These are phyloP conservation scores for Ormosia emarginata DNA, from an alignment of 306 rosid genomes.

Conservation along the genomic window DNA sequence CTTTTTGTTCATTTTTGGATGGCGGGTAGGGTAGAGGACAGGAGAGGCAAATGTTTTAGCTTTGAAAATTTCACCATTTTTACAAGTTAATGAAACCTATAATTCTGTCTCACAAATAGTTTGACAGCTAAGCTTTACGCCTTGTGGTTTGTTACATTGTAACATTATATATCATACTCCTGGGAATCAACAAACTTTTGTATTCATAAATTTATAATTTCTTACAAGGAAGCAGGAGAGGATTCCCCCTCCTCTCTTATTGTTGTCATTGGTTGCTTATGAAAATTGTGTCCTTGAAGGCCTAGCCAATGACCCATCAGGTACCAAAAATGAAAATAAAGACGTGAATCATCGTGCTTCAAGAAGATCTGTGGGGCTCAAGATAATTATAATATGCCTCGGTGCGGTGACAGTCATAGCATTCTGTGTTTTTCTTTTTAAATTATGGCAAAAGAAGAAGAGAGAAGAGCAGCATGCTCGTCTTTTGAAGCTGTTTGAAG, in stretches of 20 bases:
- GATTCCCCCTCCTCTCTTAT: neutral
- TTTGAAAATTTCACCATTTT: neutral
- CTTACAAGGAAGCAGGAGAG: neutral
- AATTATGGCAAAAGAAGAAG: constrained; percentile 83
- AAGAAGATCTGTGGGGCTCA: constrained; percentile 45
- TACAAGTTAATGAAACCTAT: neutral
- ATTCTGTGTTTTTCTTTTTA: constrained; percentile 53
- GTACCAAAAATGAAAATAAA: constrained; percentile 36
- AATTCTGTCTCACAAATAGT: neutral
- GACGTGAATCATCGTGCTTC: constrained; percentile 24
- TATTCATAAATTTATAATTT: neutral
- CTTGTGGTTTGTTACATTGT: neutral
- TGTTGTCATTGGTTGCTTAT: constrained; percentile 1
- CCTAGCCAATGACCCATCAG: constrained; percentile 47
- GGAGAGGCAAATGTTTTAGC: neutral
- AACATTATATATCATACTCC: neutral
- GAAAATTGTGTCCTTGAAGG: constrained; percentile 29
- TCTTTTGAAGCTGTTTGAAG: constrained; percentile 85
- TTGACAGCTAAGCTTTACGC: neutral
- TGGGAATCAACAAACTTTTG: neutral
- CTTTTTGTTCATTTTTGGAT: neutral
- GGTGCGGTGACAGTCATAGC: constrained; percentile 44
- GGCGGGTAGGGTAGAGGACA: neutral
- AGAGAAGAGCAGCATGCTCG: constrained; percentile 84
- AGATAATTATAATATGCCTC: constrained; percentile 43